phyloP scores from a whole-genome alignment of 192 early-diverging fungal species.

The Backusella morwellensis region DNA sequence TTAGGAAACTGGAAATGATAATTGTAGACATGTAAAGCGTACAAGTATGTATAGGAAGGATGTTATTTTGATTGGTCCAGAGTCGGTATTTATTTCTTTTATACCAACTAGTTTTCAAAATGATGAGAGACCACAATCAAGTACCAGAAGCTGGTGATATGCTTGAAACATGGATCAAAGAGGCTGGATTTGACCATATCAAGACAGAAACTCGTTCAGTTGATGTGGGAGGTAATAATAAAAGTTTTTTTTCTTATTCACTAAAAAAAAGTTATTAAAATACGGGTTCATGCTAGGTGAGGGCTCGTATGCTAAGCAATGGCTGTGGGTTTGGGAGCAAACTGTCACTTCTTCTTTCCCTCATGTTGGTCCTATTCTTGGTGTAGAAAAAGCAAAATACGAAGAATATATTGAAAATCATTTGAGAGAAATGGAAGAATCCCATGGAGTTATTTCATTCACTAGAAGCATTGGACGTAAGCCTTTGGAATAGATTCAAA shows the following conservation, averaged over 20 bases:
- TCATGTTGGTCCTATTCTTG: not conserved
- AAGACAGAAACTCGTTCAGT: not conserved
- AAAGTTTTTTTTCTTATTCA: not conserved
- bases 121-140: not conserved
- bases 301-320: not conserved
- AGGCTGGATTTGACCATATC: not conserved
- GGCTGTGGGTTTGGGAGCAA: not conserved
- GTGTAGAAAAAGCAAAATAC: not conserved
- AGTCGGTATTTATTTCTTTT: not conserved
- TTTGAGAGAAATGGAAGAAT: not conserved
- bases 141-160: not conserved
- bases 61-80: not conserved
- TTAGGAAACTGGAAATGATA: conserved; percentile 13
- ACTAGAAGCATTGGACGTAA: not conserved
- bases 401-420: not conserved
- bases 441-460: not conserved
- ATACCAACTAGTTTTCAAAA: not conserved
- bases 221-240: not conserved
- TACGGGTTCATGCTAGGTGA: not conserved
- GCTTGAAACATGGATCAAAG: not conserved
- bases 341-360: not conserved
- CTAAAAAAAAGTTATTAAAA: not conserved
- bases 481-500: not conserved
- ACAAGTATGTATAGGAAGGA: not conserved
- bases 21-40: not conserved